Base-by-base conservation (phyloP, 2,329 filamentous ascomycete genomes). In the Cercospora beticola region DNA sequence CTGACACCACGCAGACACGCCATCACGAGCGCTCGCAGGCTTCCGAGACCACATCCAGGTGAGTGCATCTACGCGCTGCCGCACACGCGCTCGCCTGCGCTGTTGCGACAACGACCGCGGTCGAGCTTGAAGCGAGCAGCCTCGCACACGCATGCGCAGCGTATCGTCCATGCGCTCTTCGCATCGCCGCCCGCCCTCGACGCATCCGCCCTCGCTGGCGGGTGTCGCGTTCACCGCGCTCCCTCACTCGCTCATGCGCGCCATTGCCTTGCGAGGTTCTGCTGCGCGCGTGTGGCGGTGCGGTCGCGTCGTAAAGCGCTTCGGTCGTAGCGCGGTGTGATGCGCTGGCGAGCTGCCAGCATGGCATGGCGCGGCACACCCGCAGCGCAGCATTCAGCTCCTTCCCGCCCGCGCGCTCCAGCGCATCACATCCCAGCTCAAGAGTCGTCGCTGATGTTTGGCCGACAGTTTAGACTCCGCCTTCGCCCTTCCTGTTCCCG, bases 301-400 rank as follows among this genome's bases (percentile, higher is more conserved):
- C 46, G 18, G 21, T 52, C 46, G 46, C 46, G 46, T 52, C 46
- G 18, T 43, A 8, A 43, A 14, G 21, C 18, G 46, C 46, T 52
- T 58, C 54, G 54, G 54, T 26, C 26, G 54, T 33, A 30, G 54
- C 54, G 54, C 30, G 14, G 26, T 58, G 71, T 70, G 70, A 74
- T 75, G 73, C 71, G 72, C 69, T 74, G 72, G 69, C 71, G 67
- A 73, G 70, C 71, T 71, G 74, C 70, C 54, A 36, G 62, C 71
- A 73, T 76, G 70, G 70, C 73, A 73, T 76, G 69, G 71, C 73
- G 68, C 75, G 75, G 73, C 74, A 62, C 31, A 64, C 68, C 71
- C 68, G 71, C 67, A 68, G 59, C 68, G 73, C 73, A 74, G 70
- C 67, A 67, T 64, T 69, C 72, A 36, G 62, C 69, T 71, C 68